A percentile compares a stretch with the other conserved stretches of the same genome.
phyloP scores from a whole-genome alignment of 148 eudicot species.

The Salicornia ramosissima region DNA sequence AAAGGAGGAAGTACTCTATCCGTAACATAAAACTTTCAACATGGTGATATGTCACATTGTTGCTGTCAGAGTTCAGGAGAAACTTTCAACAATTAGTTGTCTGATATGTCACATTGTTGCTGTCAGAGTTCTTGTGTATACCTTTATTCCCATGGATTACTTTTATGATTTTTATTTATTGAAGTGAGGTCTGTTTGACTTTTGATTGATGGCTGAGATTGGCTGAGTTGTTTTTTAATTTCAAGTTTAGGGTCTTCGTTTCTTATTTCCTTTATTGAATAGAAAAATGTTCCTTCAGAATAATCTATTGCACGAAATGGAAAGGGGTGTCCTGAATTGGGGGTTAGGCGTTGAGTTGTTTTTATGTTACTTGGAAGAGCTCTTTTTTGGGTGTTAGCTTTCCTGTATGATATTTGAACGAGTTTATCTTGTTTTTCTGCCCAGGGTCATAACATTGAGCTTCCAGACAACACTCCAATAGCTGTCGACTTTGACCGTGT shows the following conservation, averaged over 20 bases:
- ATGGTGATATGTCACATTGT: too few species aligned
- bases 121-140: not conserved
- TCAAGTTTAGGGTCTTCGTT: not conserved
- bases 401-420: not conserved
- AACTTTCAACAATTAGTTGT: too few species aligned
- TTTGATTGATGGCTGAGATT: not conserved
- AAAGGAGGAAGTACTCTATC: too few species aligned
- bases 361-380: not conserved
- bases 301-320: not conserved
- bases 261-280: not conserved
- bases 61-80: too few species aligned
- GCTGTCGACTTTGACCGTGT: slow-evolving; percentile 33
- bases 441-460: slow-evolving; percentile 47
- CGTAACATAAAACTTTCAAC: too few species aligned
- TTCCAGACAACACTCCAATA: slow-evolving; percentile 31
- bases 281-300: not conserved
- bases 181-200: not conserved
- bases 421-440: slow-evolving; percentile 2
- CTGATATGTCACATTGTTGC: not conserved
- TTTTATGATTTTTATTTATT: not conserved
- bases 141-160: not conserved
- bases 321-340: not conserved
- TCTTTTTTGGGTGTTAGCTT: not conserved
- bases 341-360: not conserved
- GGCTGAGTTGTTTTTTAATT: not conserved